Percentiles rank a stretch among this genome's conserved stretches.
phyloP scores from a whole-genome alignment of 805 yeast species.

The Geotrichum ghanense region DNA sequence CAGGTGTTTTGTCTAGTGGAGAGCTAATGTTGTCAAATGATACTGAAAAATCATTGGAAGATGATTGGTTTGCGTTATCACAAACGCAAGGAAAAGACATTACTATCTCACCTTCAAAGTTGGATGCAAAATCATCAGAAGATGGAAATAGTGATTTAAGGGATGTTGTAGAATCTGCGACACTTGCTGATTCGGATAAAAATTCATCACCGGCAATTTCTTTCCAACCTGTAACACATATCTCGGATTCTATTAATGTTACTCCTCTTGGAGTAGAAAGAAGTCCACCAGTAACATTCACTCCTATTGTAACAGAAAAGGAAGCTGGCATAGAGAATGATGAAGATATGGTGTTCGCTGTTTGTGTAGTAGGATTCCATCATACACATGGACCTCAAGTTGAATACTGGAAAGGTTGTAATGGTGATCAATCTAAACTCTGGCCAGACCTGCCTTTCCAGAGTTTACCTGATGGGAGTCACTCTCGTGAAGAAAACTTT shows the following conservation, averaged over 20 bases:
- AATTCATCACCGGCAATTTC: too few species aligned
- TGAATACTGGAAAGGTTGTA: conserved; percentile 70
- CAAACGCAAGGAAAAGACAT: background rate
- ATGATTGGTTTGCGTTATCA: background rate
- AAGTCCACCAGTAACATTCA: conserved; percentile 1
- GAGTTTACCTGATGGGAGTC: conserved; percentile 94
- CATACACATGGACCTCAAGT: conserved; percentile 87
- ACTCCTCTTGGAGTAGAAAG: too few species aligned
- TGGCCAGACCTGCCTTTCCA: conserved; percentile 92
- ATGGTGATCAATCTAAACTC: conserved; percentile 31
- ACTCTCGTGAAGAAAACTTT: conserved; percentile 85
- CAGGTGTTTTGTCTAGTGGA: background rate
- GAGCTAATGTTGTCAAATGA: background rate
- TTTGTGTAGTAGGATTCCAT: conserved; percentile 86
- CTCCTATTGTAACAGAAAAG: background rate
- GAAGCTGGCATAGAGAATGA: background rate
- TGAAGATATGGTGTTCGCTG: conserved; percentile 51
- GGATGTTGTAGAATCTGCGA: too few species aligned
- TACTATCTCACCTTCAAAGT: background rate
- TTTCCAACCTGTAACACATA: too few species aligned
- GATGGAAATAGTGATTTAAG: too few species aligned
- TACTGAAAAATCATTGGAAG: conserved; percentile 1
- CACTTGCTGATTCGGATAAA: too few species aligned
- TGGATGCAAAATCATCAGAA: background rate
- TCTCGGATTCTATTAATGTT: too few species aligned